phyloP scores from a whole-genome alignment of 345 rosid genomes.

The Brassica rapa region DNA sequence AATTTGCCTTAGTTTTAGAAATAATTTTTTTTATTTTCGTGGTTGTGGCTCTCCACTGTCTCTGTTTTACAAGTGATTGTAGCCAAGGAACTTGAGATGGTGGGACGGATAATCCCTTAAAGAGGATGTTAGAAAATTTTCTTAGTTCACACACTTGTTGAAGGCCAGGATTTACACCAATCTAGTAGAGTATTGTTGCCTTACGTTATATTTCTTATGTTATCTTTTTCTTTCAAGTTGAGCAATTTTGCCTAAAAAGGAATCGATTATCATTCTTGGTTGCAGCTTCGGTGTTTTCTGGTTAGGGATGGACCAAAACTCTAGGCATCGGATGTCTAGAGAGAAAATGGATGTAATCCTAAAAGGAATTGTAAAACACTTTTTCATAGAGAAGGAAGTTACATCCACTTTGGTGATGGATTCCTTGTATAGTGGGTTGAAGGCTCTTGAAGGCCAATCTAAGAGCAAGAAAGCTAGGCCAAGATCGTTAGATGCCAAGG shows the following conservation, averaged over 20 bases:
- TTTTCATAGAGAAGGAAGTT: slow-evolving; percentile 98
- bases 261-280: slow-evolving; percentile 24
- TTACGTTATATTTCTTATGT: slow-evolving; percentile 24
- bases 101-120: slow-evolving; percentile 35
- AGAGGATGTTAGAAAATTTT: slow-evolving; percentile 28
- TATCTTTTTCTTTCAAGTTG: slow-evolving; percentile 21
- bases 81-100: slow-evolving; percentile 36
- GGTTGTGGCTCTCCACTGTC: slow-evolving; percentile 29
- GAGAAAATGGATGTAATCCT: slow-evolving; percentile 82
- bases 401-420: slow-evolving; percentile 99
- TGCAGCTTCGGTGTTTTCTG: slow-evolving; percentile 90
- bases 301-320: slow-evolving; percentile 81
- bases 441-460: slow-evolving; percentile 92
- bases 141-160: slow-evolving; percentile 41
- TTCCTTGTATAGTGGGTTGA: slow-evolving; percentile 97
- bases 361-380: slow-evolving; percentile 90
- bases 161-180: slow-evolving; percentile 33
- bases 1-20: not conserved
- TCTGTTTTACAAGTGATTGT: slow-evolving; percentile 29
- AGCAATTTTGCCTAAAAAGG: slow-evolving; percentile 18
- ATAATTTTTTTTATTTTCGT: not conserved
- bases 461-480: slow-evolving; percentile 65
- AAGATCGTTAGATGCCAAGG: slow-evolving; percentile 63
- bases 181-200: slow-evolving; percentile 31
- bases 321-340: slow-evolving; percentile 75